Base-by-base conservation (phyloP, 2,329 filamentous ascomycete species). In the Tolypocladium cylindrosporum region DNA sequence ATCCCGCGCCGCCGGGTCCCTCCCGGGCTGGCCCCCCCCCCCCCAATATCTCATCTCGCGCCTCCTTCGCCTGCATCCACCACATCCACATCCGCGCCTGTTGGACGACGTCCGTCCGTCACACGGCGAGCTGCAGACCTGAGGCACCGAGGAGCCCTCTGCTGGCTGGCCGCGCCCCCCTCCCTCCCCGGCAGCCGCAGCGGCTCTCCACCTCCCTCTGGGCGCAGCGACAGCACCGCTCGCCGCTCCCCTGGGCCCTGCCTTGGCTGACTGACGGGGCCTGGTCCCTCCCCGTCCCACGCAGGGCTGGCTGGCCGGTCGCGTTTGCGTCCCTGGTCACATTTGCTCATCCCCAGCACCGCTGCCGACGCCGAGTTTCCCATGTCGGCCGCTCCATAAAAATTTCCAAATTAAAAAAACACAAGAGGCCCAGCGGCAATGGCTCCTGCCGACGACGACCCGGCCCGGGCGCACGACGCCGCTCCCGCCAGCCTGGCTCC, bases 331-430 rank as follows among this genome's bases (percentile, higher is more conserved):
- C 48, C 55, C 55, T 40, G 27, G 55, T 51, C 56, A 24, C 54
- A 31, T 48, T 51, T 48, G 42, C 45, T 43, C 53, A n/a, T 58
- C 51, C 36, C 16, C 53, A 53, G 54, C 39, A 34, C 57, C 52
- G 56, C 56, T 57, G 51, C 54, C 39, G 57, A 48, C 45, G 57
- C 57, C 54, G 54, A 40, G 54, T 43, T 54, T 55, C 58, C 60
- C 65, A 69, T 69, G 63, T 69, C 64, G 62, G 62, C 59, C 66
- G 69, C 69, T 71, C 69, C 70, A 72, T 71, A 71, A 72, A 69
- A 69, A 62, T 65, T 69, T 66, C 63, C 68, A 69, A 69, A 71
- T 68, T 69, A 69, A 70, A 67, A 56, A 61, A 56, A 54, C 52
- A 51, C 56, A 52, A 36, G 50, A 54, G 48, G 39, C 55, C 37